Conservation (phyloP, 2,329 filamentous ascomycete species). For the Penicillium sp. region DNA sequence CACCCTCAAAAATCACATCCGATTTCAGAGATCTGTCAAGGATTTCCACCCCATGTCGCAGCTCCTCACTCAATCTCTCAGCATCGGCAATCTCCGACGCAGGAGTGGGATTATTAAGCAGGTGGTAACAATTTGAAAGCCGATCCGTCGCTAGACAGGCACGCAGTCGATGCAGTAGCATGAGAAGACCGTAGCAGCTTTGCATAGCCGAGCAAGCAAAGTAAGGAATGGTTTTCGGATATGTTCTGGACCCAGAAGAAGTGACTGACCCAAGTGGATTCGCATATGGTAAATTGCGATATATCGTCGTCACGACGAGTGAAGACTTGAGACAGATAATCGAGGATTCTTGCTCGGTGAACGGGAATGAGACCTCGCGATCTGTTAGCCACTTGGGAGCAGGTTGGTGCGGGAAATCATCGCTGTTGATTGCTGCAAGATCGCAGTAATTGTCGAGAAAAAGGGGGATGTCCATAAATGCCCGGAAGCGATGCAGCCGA, state of each 20-base stretch:
- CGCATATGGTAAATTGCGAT: slow-evolving; percentile 16
- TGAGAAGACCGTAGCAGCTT: slow-evolving; percentile 20
- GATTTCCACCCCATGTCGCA: slow-evolving; percentile 18
- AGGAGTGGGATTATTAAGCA: slow-evolving; percentile 17
- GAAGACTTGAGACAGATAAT: slow-evolving; percentile 24
- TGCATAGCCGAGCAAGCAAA: slow-evolving; percentile 24
- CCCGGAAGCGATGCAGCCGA: slow-evolving; percentile 22
- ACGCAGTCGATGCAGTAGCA: slow-evolving; percentile 22
- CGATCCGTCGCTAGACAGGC: slow-evolving; percentile 15
- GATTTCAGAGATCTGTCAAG: slow-evolving; percentile 15
- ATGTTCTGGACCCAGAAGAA: background rate
- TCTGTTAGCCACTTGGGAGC: slow-evolving; percentile 6
- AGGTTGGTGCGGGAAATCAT: slow-evolving; percentile 3
- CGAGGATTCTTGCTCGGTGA: slow-evolving; percentile 23
- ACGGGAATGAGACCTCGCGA: slow-evolving; percentile 18
- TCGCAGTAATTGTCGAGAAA: slow-evolving; percentile 25
- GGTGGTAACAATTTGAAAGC: slow-evolving; percentile 17
- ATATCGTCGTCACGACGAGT: slow-evolving; percentile 15
- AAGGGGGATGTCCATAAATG: slow-evolving; percentile 23
- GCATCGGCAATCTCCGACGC: slow-evolving; percentile 22
- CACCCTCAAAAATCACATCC: slow-evolving; percentile 22
- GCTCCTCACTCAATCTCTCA: slow-evolving; percentile 21
- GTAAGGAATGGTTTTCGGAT: slow-evolving; percentile 20
- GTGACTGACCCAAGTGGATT: background rate
- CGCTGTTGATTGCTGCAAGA: slow-evolving; percentile 17